Base-by-base conservation (phyloP, 2,329 filamentous ascomycete genomes). In the Clonostachys rhizophaga region DNA sequence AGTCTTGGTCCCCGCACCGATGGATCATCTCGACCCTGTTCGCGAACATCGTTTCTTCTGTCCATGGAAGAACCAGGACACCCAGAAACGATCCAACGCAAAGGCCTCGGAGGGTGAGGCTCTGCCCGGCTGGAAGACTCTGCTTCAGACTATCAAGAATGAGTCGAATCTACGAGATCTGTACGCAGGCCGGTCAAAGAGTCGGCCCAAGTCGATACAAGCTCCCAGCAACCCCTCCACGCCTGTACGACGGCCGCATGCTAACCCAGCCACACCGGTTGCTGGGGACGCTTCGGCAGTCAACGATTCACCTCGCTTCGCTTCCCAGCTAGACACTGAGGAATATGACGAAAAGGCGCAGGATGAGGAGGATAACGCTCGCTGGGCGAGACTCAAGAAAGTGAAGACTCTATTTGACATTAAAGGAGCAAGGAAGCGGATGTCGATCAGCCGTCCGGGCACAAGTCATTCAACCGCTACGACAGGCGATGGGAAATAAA, bases 41-140 rank as follows among this genome's bases (percentile, higher is more conserved):
- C 75, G 76, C 6, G 86, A 91, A 62, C 89, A 94, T 63, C 81
- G 89, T 51, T 87, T 89, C 58, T 94, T 91, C 59, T 94, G 89
- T 55, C 89, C 89, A 1, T 94, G 89, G 89, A 76, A 85, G 49
- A 89, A 83, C 54, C 65, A 79, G 4, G 58, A 68, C 11, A 76
- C 81, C 2, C 87, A 91, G 60, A 81, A 70, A 60, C 51, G 60
- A 48, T 48, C 57, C 45, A 52, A 62, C 58, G 42, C 65, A 50
- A 47, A 61, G 34, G 59, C 66, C 12, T 64, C 59, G 41, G 58
- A 57, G 3, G 67, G 58, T 42, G 63, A 62, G 7, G 63, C 65
- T 34, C 61, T 68, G 54, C 64, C 80, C 0, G 81, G 73, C 1
- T 85, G 81, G 81, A 71, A 75, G 52, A 63, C 79, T 4, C 56